Conservation (phyloP, 345 rosid species). For the Eucalyptus guilfoylei region DNA sequence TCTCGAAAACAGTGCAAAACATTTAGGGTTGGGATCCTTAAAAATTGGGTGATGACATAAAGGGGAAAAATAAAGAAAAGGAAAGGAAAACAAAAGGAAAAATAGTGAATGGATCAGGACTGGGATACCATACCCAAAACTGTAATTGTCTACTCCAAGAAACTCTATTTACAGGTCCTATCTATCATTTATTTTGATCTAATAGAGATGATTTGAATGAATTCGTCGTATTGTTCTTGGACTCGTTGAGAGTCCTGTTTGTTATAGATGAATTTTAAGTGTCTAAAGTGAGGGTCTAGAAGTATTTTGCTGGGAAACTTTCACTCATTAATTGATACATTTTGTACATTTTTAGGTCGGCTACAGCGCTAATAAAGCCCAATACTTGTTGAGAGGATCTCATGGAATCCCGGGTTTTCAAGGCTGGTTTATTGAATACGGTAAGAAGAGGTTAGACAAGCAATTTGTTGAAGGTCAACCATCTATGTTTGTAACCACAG, state of each 20-base stretch:
- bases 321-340: too few relatives aligned
- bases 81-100: neutral
- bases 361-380: rapidly evolving
- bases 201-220: neutral
- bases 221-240: neutral
- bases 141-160: neutral
- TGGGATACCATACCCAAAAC: neutral
- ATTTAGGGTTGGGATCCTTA: neutral
- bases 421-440: neutral
- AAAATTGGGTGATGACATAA: neutral
- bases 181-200: neutral
- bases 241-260: neutral
- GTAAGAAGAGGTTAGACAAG: neutral
- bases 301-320: neutral
- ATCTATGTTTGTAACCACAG: neutral
- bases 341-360: neutral
- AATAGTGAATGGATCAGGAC: neutral
- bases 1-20: neutral
- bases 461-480: neutral
- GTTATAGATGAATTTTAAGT: neutral
- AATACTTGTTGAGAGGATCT: rapidly evolving
- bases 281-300: neutral
- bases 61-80: neutral
- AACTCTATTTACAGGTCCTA: neutral
- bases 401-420: neutral